Percentiles rank a stretch among this genome's conserved stretches.
These are phyloP conservation scores for Blastomyces gilchristii DNA, from an alignment of 2,329 filamentous ascomycete species.

Conservation along the genomic window DNA sequence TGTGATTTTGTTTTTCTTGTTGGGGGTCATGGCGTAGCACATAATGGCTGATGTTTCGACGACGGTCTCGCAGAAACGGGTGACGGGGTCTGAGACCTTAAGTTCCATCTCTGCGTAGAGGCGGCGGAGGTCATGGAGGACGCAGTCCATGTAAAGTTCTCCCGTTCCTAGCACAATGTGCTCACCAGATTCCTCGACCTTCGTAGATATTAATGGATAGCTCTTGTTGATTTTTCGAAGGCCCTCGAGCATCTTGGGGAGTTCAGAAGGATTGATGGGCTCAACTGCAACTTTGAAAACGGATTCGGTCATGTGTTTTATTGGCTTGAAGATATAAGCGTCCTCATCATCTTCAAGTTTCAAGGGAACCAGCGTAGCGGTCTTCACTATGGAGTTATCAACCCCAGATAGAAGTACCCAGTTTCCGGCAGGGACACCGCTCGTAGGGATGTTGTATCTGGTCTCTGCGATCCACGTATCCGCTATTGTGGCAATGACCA, in stretches of 20 bases:
- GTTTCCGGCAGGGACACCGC: slow-evolving; percentile 87
- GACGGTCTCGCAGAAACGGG: slow-evolving; percentile 93
- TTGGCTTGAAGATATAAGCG: slow-evolving; percentile 86
- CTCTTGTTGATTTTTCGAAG: slow-evolving; percentile 96
- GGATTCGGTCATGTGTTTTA: slow-evolving; percentile 91
- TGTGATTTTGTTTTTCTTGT: slow-evolving; percentile 99
- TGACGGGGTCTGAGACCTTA: slow-evolving; percentile 96
- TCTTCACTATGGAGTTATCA: slow-evolving; percentile 97
- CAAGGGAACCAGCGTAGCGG: slow-evolving; percentile 75
- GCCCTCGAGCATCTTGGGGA: slow-evolving; percentile 97
- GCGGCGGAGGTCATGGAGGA: slow-evolving; percentile 82
- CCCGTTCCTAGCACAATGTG: slow-evolving; percentile 92
- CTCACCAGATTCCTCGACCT: slow-evolving; percentile 95
- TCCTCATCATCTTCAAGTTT: slow-evolving; percentile 79
- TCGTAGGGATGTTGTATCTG: slow-evolving; percentile 82
- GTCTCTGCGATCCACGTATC: slow-evolving; percentile 87
- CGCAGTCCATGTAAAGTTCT: slow-evolving; percentile 99
- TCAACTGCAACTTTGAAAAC: slow-evolving; percentile 97
- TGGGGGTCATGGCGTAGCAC: slow-evolving; percentile 93
- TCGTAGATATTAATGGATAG: slow-evolving; percentile 89
- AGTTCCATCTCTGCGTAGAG: slow-evolving; percentile 99
- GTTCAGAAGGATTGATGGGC: slow-evolving; percentile 92
- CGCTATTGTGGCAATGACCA: slow-evolving; percentile 73
- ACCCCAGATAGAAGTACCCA: slow-evolving; percentile 85
- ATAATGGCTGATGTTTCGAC: slow-evolving; percentile 96